Evolutionary conservation across 2,329 filamentous ascomycete genomes (phyloP), one percentile per base, ranked within the genome.

Genomic region (Fusarium tupiense): DNA sequence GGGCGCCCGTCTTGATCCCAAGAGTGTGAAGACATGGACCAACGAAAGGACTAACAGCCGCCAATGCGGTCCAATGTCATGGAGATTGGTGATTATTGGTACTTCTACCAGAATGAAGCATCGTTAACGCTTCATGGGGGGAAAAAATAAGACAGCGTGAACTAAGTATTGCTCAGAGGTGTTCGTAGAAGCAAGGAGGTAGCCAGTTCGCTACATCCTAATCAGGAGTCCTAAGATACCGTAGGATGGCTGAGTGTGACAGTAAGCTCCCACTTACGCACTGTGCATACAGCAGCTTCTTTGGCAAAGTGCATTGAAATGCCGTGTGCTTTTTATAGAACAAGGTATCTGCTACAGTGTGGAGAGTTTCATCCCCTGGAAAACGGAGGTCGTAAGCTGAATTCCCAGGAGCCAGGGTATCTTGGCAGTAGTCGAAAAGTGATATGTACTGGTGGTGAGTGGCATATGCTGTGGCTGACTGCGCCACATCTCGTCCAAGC

Each of bases 11-110:
- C 77, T 47, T 75, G 75, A 61, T 75, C 73, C 70, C 73, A 75
- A 53, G 67, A 66, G 57, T 79, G 69, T 37, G 80, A 80, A 67
- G 81, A 78, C 82, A 83, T 83, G 56, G 69, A 66, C 66, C 58
- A 69, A 65, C 52, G 57, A 67, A 70, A 56, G 40, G 61, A 71
- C 68, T 71, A 53, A 68, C 54, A 69, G 69, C 72, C 71, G 64
- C 76, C 72, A 50, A 64, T 52, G 70, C 72, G 69, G 76, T 74
- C 77, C 74, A 67, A 69, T 70, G 69, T 79, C 73, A 77, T 37
- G 64, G 65, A 67, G 67, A 59, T 40, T 61, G 54, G 24, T 40
- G 41, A 58, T 61, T 69, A 40, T 66, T 44, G 35, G 57, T 64
- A 33, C 31, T 33, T 43, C 47, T 46, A 50, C 63, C 64, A 62